Base-by-base conservation (phyloP, 1,284 basidiomycete species). In the Tylopilus orsonianus region DNA sequence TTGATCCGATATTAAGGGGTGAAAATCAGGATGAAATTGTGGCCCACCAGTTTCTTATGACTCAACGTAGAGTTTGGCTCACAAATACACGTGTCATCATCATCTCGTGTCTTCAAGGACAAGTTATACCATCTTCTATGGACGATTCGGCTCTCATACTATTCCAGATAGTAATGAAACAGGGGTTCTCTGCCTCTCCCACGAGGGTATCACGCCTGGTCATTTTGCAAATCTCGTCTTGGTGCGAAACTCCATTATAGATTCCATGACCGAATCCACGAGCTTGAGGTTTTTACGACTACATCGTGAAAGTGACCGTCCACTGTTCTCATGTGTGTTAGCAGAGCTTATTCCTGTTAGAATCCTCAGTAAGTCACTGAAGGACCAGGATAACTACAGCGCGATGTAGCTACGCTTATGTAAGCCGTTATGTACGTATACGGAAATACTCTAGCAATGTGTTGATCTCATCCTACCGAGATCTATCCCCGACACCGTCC, bases 41-140 rank as follows among this genome's bases (percentile, higher is more conserved):
- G 1, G 7, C 9, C 4, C 29, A 29, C 9, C 24, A 8, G 10
- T 27, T n/a, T 33, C 14, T 23, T 14, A 18, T 34, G 16, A n/a
- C 23, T 24, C 18, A 14, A 13, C 23, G 24, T 13, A 8, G 9
- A 8, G 30, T 50, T 7, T 39, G 46, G 22, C 49, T 53, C 12
- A 41, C 50, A 12, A 49, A 37, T 26, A 41, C 50, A 3, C 51
- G 53, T 23, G n/a, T 52, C 13, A 13, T 52, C 16, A 34, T 49
- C 29, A 10, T 41, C 23, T 49, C 24, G 20, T 12, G 14, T 19
- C n/a, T n/a, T n/a, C n/a, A n/a, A n/a, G 29, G 13, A 30, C 4
- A 30, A 7, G 8, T 33, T 10, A 32, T 52, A 2, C 50, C 53
- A 23, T 45, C 38, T 10, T 53, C 53, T 18, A 12, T n/a, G n/a